These are phyloP conservation scores for Lentinula sp. DNA, from an alignment of 768 basidiomycete species.

Conservation along the genomic window DNA sequence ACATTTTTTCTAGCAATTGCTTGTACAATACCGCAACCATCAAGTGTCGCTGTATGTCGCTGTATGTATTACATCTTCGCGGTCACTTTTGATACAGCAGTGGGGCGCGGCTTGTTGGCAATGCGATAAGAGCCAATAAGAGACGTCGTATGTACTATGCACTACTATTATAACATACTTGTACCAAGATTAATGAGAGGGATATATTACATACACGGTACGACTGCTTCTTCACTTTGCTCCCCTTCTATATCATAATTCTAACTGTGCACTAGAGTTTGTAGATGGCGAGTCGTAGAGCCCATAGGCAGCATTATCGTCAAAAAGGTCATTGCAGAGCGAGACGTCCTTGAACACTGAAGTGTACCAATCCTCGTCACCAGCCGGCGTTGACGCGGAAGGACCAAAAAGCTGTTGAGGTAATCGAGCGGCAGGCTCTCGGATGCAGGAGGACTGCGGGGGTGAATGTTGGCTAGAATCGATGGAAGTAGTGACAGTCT, in stretches of 20 bases:
- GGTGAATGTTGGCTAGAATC: background rate
- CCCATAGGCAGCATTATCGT: background rate
- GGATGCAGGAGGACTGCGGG: background rate
- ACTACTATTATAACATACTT: too few species aligned
- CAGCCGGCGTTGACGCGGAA: background rate
- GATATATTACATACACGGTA: too few species aligned
- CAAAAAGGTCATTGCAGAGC: conserved; percentile 2
- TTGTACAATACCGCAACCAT: too few species aligned
- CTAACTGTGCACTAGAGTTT: background rate
- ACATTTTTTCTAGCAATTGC: too few species aligned
- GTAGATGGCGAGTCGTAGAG: background rate
- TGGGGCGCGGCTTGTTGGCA: too few species aligned
- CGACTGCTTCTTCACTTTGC: background rate
- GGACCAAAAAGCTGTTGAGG: background rate
- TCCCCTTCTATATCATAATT: background rate
- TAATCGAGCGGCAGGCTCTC: background rate
- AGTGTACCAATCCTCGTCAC: background rate
- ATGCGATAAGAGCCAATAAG: too few species aligned
- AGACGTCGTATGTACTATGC: too few species aligned
- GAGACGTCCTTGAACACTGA: background rate
- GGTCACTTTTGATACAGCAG: too few species aligned
- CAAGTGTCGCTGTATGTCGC: too few species aligned
- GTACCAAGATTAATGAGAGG: too few species aligned
- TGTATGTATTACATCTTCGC: too few species aligned
- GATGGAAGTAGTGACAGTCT: background rate